Conservation (phyloP, 805 yeast species). For the Starmerella asiatica region DNA sequence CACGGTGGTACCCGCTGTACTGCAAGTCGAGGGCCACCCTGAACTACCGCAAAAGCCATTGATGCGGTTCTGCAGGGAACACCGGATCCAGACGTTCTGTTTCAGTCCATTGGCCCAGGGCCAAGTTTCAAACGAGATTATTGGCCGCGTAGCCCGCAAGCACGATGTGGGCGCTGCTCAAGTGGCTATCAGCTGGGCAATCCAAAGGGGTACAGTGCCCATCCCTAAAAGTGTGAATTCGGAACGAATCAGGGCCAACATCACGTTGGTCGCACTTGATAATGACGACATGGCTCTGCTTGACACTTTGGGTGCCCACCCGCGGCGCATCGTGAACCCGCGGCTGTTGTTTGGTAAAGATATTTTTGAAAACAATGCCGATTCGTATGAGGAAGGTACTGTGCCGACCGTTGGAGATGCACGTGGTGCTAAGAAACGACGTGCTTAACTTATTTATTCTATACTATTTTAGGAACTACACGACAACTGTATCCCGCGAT, state of each 20-base stretch:
- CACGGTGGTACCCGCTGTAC: conserved; percentile 47
- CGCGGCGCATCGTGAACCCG: conserved; percentile 18
- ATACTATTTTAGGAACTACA: conserved; percentile 32
- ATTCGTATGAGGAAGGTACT: conserved; percentile 12
- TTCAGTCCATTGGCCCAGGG: conserved; percentile 63
- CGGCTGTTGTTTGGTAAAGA: conserved; percentile 18
- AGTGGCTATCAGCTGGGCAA: conserved; percentile 49
- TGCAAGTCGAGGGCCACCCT: conserved; percentile 68
- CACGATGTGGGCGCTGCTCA: conserved; percentile 42
- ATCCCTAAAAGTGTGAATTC: conserved; percentile 60
- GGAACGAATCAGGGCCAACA: conserved; percentile 39
- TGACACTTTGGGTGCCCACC: conserved; percentile 22
- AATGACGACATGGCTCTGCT: conserved; percentile 31
- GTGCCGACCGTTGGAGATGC: background rate
- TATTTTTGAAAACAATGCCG: conserved; percentile 19
- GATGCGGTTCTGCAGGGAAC: conserved; percentile 35
- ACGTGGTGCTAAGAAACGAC: background rate
- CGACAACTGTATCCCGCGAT: conserved; percentile 58
- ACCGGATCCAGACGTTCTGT: conserved; percentile 50
- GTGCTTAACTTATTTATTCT: background rate
- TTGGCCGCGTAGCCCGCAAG: conserved; percentile 42
- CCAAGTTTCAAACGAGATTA: conserved; percentile 38
- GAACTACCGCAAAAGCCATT: conserved; percentile 53
- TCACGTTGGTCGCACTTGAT: conserved; percentile 32
- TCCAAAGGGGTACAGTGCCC: conserved; percentile 45